Evolutionary conservation across 2,329 filamentous ascomycete species (phyloP), one percentile per base, ranked within the genome.

Genomic region (Penicillium fuscoglaucum): DNA sequence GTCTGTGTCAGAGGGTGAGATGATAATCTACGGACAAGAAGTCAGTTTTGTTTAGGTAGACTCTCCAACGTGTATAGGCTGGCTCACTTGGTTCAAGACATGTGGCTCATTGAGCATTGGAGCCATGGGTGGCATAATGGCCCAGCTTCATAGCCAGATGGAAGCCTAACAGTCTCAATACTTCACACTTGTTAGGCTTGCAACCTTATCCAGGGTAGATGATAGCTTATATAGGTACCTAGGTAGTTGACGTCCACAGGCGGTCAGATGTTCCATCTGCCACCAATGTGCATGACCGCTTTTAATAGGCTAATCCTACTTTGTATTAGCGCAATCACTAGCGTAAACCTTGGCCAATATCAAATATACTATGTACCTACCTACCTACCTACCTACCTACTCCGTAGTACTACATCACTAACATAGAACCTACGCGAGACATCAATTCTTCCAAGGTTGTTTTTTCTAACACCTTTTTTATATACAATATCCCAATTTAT

Each of bases 1-100:
- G 69, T 99, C 95, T 50, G 89, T 84, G 70, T 98, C 93, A 24
- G 93, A 92, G 13, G 92, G 90, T 2, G 93, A 92, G 67, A 96
- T 86, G 61, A 97, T 93, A 66, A 98, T 96, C 91, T 99, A 72
- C 44, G 41, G 39, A 19, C 13, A 29, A 13, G 44, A 17, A 17
- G 47, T 66, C 55, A 69, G 62, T 28, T n/a, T 10, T n/a, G 5
- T 53, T 41, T 37, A 37, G 7, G 45, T 26, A 31, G 24, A 24
- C 17, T 10, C 28, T 41, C 41, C 37, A 47, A 47, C 66, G 72
- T 58, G 73, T 57, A 29, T 46, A 17, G 29, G 45, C 45, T 29
- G 41, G 44, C 28, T 43, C 21, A 65, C 66, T 51, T 68, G 66
- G 19, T 68, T 68, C n/a, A 68, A 37, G 3, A 68, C 63, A 57